Conservation (phyloP, 164 flowering plant genomes). For the Malania oleifera region DNA sequence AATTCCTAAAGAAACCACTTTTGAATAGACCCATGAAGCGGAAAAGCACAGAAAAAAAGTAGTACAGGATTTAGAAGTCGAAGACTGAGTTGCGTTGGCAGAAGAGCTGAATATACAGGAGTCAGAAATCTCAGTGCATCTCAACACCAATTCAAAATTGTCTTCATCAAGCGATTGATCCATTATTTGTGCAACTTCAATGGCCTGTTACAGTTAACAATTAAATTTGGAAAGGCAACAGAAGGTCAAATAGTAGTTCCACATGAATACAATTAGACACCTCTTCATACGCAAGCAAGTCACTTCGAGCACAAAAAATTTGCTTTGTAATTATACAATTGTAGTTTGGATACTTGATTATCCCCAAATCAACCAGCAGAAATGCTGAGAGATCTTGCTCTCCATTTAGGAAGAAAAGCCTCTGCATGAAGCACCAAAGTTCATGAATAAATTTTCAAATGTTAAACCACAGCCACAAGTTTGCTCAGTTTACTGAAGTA, state of each 20-base stretch:
- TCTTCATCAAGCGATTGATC: constrained; percentile 71
- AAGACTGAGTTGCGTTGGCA: constrained; percentile 16
- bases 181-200: constrained; percentile 86
- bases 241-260: background rate
- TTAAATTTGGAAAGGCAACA: constrained; percentile 11
- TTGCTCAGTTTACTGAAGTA: background rate
- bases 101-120: constrained; percentile 32
- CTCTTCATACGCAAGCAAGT: constrained; percentile 82
- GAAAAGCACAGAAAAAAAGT: constrained; percentile 48
- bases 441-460: background rate
- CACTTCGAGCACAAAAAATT: constrained; percentile 46
- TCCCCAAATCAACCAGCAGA: constrained; percentile 75
- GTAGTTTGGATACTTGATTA: constrained; percentile 81
- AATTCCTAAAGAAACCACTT: constrained; percentile 66
- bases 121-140: constrained; percentile 64
- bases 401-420: constrained; percentile 87
- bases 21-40: constrained; percentile 77
- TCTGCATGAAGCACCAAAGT: constrained; percentile 39
- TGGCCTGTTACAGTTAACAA: constrained; percentile 44
- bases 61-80: constrained; percentile 22
- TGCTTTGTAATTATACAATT: constrained; percentile 54
- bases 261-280: constrained; percentile 25
- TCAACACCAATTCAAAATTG: constrained; percentile 40
- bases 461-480: background rate
- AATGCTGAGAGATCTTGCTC: constrained; percentile 87